Evolutionary conservation across 495 filamentous ascomycete species (phyloP).

Genomic region (Clohesyomyces aquaticus): DNA sequence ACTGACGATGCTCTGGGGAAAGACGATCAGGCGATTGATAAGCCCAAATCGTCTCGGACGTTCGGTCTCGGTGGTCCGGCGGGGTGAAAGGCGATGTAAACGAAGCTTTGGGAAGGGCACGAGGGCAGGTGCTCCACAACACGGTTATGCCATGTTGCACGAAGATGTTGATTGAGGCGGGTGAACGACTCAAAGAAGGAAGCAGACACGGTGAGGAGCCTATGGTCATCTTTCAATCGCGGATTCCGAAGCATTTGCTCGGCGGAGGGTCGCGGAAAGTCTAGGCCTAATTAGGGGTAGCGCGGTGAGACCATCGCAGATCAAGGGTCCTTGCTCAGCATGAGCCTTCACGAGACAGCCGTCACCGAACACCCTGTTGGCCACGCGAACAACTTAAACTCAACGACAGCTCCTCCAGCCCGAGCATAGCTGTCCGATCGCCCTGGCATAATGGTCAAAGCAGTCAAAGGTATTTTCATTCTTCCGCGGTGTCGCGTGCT

Average conservation of each 20-base stretch:
- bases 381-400: neutral
- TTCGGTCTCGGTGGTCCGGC: neutral
- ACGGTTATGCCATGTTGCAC: conserved; percentile 7
- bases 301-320: conserved; percentile 2
- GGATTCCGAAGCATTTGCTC: neutral
- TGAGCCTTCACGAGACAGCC: neutral
- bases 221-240: neutral
- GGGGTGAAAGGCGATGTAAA: neutral
- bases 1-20: neutral
- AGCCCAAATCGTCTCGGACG: neutral
- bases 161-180: conserved; percentile 7
- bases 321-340: conserved; percentile 12
- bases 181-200: neutral
- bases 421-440: neutral
- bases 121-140: neutral
- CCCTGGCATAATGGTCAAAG: conserved; percentile 26
- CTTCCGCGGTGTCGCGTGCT: neutral
- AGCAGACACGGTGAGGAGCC: neutral
- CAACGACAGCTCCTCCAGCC: neutral
- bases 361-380: conserved; percentile 18
- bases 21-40: neutral
- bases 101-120: neutral
- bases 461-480: conserved; percentile 17
- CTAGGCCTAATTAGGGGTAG: conserved; percentile 3
- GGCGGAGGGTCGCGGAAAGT: conserved; percentile 21